Conservation (phyloP, 1,284 basidiomycete species). For the Vanrija sp. region DNA sequence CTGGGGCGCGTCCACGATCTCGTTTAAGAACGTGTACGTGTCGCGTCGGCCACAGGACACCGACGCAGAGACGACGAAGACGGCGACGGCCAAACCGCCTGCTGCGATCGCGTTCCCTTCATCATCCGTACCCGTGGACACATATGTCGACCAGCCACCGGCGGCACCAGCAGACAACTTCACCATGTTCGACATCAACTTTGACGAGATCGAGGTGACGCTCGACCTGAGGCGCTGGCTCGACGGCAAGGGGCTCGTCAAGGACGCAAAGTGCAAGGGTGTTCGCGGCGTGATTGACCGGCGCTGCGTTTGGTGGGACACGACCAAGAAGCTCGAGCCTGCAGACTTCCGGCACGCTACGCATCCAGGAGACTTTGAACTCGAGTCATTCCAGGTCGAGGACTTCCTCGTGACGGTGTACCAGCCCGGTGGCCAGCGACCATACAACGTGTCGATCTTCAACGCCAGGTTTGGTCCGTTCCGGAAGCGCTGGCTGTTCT, state of each 20-base stretch:
- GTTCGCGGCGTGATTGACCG: conserved; percentile 92
- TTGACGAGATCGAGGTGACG: conserved; percentile 94
- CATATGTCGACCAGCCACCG: conserved; percentile 28
- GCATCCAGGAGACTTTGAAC: conserved; percentile 81
- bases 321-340: conserved; percentile 70
- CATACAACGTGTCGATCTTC: conserved; percentile 93
- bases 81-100: conserved; percentile 32
- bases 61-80: conserved; percentile 19
- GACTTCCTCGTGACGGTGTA: conserved; percentile 93
- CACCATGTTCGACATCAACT: conserved; percentile 83
- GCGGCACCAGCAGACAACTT: conserved; percentile 55
- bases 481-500: conserved; percentile 92
- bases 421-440: conserved; percentile 87
- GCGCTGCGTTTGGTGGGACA: conserved; percentile 83
- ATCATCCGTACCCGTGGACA: conserved; percentile 34
- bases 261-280: conserved; percentile 86
- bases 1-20: conserved; percentile 92
- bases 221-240: conserved; percentile 91
- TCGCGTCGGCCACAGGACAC: conserved; percentile 63
- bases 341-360: conserved; percentile 71
- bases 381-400: conserved; percentile 83
- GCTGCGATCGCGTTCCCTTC: conserved; percentile 38
- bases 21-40: conserved; percentile 94
- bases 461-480: conserved; percentile 81
- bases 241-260: conserved; percentile 89